Conservation (phyloP, 306 rosid genomes). For the Lotus japonicus region DNA sequence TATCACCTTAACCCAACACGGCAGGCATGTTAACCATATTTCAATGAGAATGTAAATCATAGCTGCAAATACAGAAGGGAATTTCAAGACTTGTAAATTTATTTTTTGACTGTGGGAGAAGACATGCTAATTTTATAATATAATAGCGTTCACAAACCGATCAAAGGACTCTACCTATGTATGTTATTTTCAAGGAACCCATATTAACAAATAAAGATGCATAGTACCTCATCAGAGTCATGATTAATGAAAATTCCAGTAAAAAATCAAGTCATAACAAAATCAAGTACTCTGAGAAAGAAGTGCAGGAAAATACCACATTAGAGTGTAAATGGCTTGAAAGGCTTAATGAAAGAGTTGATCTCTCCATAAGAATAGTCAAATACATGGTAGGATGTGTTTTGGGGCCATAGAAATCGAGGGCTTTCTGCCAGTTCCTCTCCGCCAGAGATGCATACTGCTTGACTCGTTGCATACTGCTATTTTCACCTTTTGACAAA, state of each 20-base stretch:
- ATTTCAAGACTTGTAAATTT: background rate
- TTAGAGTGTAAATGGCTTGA: constrained; percentile 60
- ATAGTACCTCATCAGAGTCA: background rate
- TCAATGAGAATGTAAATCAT: background rate
- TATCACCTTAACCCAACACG: background rate
- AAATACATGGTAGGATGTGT: constrained; percentile 73
- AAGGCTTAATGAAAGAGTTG: constrained; percentile 55
- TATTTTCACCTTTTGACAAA: constrained; percentile 49
- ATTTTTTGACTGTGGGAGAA: background rate
- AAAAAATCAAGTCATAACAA: background rate
- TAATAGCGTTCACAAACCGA: background rate
- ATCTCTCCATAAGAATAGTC: constrained; percentile 77
- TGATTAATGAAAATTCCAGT: background rate
- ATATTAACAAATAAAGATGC: background rate
- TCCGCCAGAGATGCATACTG: constrained; percentile 88
- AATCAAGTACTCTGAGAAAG: constrained; percentile 7
- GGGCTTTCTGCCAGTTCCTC: constrained; percentile 87
- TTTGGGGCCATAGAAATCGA: constrained; percentile 73
- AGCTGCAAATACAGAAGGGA: background rate
- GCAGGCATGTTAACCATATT: background rate
- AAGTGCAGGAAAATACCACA: constrained; percentile 48
- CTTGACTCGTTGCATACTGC: constrained; percentile 62
- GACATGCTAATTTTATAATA: background rate
- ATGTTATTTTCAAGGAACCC: background rate
- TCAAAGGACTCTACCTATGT: background rate